These are phyloP conservation scores for Botrytis fabae DNA, from an alignment of 2,329 filamentous ascomycete species.

Conservation along the genomic window DNA sequence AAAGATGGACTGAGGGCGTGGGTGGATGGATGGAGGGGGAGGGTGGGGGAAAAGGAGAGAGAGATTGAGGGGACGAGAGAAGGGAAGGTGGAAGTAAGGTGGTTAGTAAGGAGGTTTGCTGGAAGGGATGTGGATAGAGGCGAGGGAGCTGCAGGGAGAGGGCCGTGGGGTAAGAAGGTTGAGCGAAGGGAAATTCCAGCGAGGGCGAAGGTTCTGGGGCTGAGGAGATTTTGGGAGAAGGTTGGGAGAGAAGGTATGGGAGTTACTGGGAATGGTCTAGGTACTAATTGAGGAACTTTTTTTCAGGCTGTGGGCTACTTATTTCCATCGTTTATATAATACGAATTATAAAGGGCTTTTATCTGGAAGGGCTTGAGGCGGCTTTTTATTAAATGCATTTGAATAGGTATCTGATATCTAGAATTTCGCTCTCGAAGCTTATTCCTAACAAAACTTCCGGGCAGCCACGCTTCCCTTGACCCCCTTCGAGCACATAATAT, in stretches of 20 bases:
- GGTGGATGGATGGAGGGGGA: slow-evolving; percentile 51
- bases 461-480: not conserved
- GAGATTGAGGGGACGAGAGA: slow-evolving; percentile 37
- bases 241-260: slow-evolving; percentile 44
- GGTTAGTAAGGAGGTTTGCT: slow-evolving; percentile 44
- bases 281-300: not conserved
- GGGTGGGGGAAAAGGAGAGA: slow-evolving; percentile 48
- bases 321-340: not conserved
- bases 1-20: slow-evolving; percentile 66
- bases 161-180: slow-evolving; percentile 49
- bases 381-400: not conserved
- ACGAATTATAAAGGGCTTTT: not conserved
- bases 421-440: not conserved
- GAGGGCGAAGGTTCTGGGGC: slow-evolving; percentile 53
- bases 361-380: not conserved
- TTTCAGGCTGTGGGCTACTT: not conserved
- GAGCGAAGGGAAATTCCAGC: slow-evolving; percentile 46
- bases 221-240: slow-evolving; percentile 67
- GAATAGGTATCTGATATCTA: not conserved
- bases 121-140: slow-evolving; percentile 50
- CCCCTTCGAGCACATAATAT: not conserved
- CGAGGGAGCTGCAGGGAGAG: slow-evolving; percentile 43
- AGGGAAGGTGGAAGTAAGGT: slow-evolving; percentile 40
- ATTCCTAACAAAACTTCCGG: not conserved
- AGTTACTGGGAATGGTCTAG: not conserved